Base-by-base conservation (phyloP, 805 yeast genomes). In the Wickerhamomyces queroliae region DNA sequence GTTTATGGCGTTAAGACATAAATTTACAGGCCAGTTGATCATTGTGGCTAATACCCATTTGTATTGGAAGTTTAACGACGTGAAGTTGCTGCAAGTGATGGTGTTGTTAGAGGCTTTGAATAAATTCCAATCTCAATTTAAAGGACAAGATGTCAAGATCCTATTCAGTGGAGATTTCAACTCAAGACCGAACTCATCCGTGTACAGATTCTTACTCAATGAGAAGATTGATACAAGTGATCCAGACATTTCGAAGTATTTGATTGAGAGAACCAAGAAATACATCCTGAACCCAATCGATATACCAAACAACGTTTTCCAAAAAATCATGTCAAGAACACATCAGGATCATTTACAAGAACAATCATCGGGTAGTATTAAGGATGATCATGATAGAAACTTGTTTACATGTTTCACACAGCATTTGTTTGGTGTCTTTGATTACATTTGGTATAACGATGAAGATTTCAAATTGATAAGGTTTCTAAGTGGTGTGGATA, bases 11-110 rank as follows among this genome's bases (percentile, higher is more conserved):
- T 52, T 78, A 28, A 56, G 61, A 39, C 83, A 78, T 49, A 60
- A 55, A 36, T 47, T 41, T 1, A 64, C 76, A 0, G 56, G 61
- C 10, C 59, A 67, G 25, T 47, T 56, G 4, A 51, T 78, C 4
- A 70, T 74, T 29, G 64, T 76, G 2, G 61, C 78, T n/a, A 78
- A 76, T 44, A 78, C 83, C 0, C 84, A 78, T 53, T 56, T 78
- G 9, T 78, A 78, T 49, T 78, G 84, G 84, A 69, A 71, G 45
- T 69, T 62, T 37, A 67, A 70, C 35, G 79, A 76, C 47, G 78
- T 78, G 17, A 77, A 75, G 47, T 58, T 76, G 7, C 50, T 75
- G 32, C 84, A 78, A 48, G 64, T 76, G 13, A 67, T 72, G 55
- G 57, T 74, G 8, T 53, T 75, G 5, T 60, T 71, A 46, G 53